Percentiles rank a stretch among this genome's conserved stretches.
Evolutionary conservation across 1,284 basidiomycete species (phyloP).

Genomic region (Pascua sp.): DNA sequence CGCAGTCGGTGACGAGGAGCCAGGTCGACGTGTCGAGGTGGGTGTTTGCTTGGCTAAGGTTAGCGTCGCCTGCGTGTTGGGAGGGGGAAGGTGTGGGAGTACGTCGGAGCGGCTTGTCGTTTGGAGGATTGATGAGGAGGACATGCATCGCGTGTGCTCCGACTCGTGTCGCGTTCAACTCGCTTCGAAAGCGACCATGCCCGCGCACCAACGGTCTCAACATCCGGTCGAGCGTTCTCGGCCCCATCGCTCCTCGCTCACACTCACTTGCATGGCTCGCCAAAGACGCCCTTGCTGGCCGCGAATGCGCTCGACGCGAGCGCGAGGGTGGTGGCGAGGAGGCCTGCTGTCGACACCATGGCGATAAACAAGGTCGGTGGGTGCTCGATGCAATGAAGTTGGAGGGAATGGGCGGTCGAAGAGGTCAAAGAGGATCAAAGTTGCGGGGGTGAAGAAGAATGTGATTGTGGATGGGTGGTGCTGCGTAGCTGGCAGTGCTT

Average conservation of each 20-base stretch:
- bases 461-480: too few species aligned
- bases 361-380: background rate
- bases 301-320: background rate
- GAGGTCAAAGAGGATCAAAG: too few species aligned
- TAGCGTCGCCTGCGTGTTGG: background rate
- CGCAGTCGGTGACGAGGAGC: conserved; percentile 73
- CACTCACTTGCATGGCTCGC: conserved; percentile 11
- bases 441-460: too few species aligned
- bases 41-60: conserved; percentile 50
- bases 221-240: too few species aligned
- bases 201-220: background rate
- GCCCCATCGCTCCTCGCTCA: background rate
- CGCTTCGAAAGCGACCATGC: too few species aligned
- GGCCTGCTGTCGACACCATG: conserved; percentile 4
- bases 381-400: too few species aligned
- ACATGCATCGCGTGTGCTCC: background rate
- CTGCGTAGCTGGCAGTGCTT: too few species aligned
- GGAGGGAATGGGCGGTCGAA: too few species aligned
- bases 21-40: conserved; percentile 69
- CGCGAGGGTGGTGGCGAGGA: background rate
- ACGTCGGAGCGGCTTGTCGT: background rate
- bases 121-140: too few species aligned
- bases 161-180: background rate
- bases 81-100: background rate
- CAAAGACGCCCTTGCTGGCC: conserved; percentile 1